phyloP scores from a whole-genome alignment of 805 yeast genomes.

The Danielozyma ontarioensis region DNA sequence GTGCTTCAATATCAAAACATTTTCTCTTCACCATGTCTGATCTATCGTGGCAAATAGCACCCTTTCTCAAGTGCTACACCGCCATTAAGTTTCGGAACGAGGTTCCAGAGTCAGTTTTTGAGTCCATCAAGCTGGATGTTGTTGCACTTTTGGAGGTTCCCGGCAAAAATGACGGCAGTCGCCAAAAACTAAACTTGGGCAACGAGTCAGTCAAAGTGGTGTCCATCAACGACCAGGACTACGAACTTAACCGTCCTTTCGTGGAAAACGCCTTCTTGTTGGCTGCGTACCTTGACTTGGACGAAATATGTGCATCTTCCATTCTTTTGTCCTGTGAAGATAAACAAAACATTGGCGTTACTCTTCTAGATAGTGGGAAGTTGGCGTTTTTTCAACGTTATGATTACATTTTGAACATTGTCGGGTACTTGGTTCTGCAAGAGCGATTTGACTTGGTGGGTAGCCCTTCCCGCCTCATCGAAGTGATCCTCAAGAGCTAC shows the following conservation, averaged over 20 bases:
- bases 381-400: constrained; percentile 65
- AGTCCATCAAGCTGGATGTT: constrained; percentile 24
- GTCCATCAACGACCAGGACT: constrained; percentile 53
- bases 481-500: constrained; percentile 50
- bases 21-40: no score
- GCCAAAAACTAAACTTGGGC: constrained; percentile 6
- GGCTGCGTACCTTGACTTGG: constrained; percentile 47
- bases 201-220: constrained; percentile 22
- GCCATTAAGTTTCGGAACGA: constrained; percentile 6
- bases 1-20: no score
- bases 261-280: constrained; percentile 57
- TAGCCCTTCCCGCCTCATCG: constrained; percentile 20
- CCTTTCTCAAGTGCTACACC: constrained; percentile 10
- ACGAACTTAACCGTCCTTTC: constrained; percentile 61
- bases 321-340: constrained; percentile 46
- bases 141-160: constrained; percentile 28
- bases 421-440: constrained; percentile 26
- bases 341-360: constrained; percentile 41
- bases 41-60: no score
- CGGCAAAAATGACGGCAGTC: constrained; percentile 21
- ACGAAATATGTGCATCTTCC: constrained; percentile 74
- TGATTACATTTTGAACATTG: constrained; percentile 67
- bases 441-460: constrained; percentile 19
- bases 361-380: constrained; percentile 56
- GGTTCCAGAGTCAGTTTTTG: constrained; percentile 3